Percentiles rank a stretch among this genome's conserved stretches.
Evolutionary conservation across 2,329 filamentous ascomycete genomes (phyloP).

Genomic region (Fusarium liriodendri): DNA sequence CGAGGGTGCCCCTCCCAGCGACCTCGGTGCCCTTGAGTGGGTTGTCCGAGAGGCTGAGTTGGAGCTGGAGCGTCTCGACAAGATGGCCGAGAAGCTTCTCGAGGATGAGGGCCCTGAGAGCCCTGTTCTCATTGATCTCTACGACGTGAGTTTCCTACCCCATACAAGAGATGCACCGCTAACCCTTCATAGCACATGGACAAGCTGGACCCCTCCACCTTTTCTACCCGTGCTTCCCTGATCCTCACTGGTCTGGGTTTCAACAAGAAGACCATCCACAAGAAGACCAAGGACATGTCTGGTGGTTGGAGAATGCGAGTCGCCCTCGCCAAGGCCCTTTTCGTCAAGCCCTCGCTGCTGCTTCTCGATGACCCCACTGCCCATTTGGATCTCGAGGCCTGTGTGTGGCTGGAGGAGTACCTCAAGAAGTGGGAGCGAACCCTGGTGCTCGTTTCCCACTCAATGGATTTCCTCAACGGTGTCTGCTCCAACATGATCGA

Average conservation of each 20-base stretch:
- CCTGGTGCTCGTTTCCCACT: slow-evolving; percentile 95
- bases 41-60: slow-evolving; percentile 94
- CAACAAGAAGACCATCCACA: slow-evolving; percentile 97
- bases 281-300: slow-evolving; percentile 99
- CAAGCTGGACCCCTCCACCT: slow-evolving; percentile 98
- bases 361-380: slow-evolving; percentile 98
- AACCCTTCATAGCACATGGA: slow-evolving; percentile 82
- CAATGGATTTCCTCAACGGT: slow-evolving; percentile 98
- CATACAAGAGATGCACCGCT: slow-evolving; percentile 22
- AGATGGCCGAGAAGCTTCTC: slow-evolving; percentile 87
- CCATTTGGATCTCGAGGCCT: slow-evolving; percentile 98
- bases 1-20: slow-evolving; percentile 90
- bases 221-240: slow-evolving; percentile 92
- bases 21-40: slow-evolving; percentile 95
- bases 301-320: slow-evolving; percentile 99
- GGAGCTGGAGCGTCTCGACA: slow-evolving; percentile 91
- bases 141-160: slow-evolving; percentile 77
- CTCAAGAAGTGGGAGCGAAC: slow-evolving; percentile 99
- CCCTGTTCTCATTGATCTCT: slow-evolving; percentile 90
- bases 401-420: slow-evolving; percentile 99
- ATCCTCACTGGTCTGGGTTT: slow-evolving; percentile 99
- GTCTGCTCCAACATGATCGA: slow-evolving; percentile 99
- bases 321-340: slow-evolving; percentile 94
- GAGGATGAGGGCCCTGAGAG: slow-evolving; percentile 94
- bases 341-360: slow-evolving; percentile 96